These are phyloP conservation scores for Solanum hybrid DNA, from an alignment of 305 asterid genomes.

Conservation along the genomic window DNA sequence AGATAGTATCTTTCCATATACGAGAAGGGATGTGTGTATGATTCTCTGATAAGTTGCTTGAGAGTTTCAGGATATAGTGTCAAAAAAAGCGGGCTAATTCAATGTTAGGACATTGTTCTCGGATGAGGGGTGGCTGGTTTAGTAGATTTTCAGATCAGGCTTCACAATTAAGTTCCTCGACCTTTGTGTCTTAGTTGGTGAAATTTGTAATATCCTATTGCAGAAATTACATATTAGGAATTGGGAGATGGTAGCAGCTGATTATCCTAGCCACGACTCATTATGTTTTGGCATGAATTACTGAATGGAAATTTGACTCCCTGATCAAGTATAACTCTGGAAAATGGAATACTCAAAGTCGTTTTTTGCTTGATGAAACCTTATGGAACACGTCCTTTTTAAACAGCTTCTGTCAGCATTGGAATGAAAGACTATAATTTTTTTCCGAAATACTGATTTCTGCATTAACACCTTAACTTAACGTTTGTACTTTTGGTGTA, in stretches of 20 bases:
- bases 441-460: not conserved
- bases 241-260: not conserved
- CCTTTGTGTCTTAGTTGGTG: not conserved
- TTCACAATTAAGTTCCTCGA: not conserved
- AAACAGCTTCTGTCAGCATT: not conserved
- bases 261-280: not conserved
- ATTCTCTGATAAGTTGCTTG: not conserved
- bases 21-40: not conserved
- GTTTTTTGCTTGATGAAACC: not conserved
- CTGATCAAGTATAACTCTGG: not conserved
- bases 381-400: not conserved
- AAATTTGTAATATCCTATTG: not conserved
- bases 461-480: not conserved
- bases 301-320: conserved; percentile 1
- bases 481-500: not conserved
- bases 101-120: not conserved
- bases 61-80: not conserved
- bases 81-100: not conserved
- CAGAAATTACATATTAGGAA: not conserved
- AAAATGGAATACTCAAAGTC: not conserved
- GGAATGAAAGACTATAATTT: not conserved
- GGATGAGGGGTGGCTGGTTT: not conserved
- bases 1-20: not conserved
- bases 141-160: not conserved
- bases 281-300: not conserved